A percentile compares a stretch with the other conserved stretches of the same genome.
These are phyloP conservation scores for Mortierella sp. DNA, from an alignment of 371 early-diverging fungal genomes.

Conservation along the genomic window DNA sequence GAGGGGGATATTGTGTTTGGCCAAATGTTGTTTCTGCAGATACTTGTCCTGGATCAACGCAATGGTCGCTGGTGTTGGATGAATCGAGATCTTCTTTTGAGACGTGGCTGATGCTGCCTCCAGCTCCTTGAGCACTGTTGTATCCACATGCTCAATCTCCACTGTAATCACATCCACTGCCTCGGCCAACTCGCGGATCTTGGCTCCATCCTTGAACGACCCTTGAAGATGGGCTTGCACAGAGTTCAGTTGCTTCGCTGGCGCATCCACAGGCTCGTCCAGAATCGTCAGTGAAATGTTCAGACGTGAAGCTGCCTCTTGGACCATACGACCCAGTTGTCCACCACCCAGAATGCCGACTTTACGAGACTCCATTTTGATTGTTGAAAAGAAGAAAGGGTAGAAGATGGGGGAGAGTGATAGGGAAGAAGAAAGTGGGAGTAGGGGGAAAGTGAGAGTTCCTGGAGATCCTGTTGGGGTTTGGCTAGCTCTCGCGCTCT, in stretches of 20 bases:
- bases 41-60: constrained; percentile 95
- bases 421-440: too few relatives aligned
- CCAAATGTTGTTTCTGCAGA: constrained; percentile 83
- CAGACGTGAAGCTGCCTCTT: constrained; percentile 93
- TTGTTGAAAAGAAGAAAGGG: too few relatives aligned
- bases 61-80: constrained; percentile 87
- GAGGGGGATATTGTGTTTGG: constrained; percentile 72
- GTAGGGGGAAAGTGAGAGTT: not conserved
- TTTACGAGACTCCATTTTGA: constrained; percentile 63
- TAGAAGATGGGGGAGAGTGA: too few relatives aligned
- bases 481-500: too few relatives aligned
- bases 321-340: constrained; percentile 96
- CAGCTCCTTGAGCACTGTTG: constrained; percentile 74
- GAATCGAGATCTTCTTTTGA: too few relatives aligned
- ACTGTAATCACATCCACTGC: constrained; percentile 88
- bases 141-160: constrained; percentile 97
- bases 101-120: constrained; percentile 58
- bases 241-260: constrained; percentile 89
- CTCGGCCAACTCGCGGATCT: constrained; percentile 79
- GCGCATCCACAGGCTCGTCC: constrained; percentile 77
- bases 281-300: constrained; percentile 86
- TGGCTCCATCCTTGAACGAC: constrained; percentile 79
- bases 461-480: too few relatives aligned
- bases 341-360: constrained; percentile 87
- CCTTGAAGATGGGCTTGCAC: constrained; percentile 79